Evolutionary conservation across 306 rosid genomes (phyloP).

Genomic region (Prosopis cineraria): DNA sequence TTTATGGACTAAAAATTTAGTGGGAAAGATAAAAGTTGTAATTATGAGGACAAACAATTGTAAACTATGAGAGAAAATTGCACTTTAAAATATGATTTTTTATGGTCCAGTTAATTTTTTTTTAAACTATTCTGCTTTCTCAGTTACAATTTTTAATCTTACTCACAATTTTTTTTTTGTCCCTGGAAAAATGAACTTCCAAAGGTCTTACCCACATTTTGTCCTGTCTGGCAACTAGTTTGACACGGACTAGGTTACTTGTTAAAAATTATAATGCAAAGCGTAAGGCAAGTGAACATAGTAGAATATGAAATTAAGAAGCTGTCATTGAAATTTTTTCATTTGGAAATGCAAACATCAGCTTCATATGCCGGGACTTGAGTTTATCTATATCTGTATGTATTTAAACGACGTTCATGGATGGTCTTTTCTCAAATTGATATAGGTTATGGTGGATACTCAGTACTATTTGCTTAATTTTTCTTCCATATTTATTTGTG

Average conservation of each 20-base stretch:
- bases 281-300: background rate
- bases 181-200: background rate
- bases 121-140: background rate
- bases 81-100: background rate
- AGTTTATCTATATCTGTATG: background rate
- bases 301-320: background rate
- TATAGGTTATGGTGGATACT: background rate
- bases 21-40: background rate
- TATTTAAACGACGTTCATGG: background rate
- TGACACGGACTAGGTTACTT: slow-evolving; percentile 6
- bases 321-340: background rate
- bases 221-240: background rate
- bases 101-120: background rate
- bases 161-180: background rate
- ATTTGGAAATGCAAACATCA: background rate
- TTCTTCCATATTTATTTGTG: background rate
- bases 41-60: background rate
- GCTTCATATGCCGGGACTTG: background rate
- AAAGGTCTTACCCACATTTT: background rate
- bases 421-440: background rate
- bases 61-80: background rate
- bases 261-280: background rate
- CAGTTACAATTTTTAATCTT: background rate
- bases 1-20: background rate
- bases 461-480: background rate